A percentile compares a stretch with the other conserved stretches of the same genome.
Evolutionary conservation across 2,329 filamentous ascomycete genomes (phyloP).

Genomic region (Colletotrichum costaricense): DNA sequence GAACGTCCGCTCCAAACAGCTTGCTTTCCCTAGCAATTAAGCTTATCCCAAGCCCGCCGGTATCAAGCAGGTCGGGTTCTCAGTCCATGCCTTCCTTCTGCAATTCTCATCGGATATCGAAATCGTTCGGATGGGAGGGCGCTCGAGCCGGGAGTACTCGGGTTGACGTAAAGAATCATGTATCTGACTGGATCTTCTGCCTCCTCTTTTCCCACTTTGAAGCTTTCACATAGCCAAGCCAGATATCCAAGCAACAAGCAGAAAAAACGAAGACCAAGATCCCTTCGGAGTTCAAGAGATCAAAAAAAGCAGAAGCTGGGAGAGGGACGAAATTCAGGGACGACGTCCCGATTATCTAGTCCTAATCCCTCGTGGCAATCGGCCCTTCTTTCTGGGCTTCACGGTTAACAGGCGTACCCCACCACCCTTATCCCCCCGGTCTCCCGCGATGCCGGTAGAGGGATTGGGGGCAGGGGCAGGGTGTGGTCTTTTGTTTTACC

Average conservation of each 20-base stretch:
- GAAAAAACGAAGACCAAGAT: background rate
- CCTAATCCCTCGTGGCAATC: slow-evolving; percentile 25
- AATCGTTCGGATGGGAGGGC: background rate
- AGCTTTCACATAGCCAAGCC: too few relatives aligned
- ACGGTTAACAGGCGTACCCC: slow-evolving; percentile 11
- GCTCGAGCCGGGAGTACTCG: background rate
- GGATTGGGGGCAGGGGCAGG: background rate
- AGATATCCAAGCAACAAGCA: background rate
- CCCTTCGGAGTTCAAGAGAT: background rate
- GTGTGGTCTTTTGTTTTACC: background rate
- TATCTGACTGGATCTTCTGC: background rate
- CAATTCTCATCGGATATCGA: background rate
- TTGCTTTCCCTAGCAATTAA: too few relatives aligned
- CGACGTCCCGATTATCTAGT: slow-evolving; percentile 34
- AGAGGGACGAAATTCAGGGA: background rate
- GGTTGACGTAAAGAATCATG: background rate
- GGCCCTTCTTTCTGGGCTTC: slow-evolving; percentile 35
- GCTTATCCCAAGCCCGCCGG: background rate
- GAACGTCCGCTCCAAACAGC: too few relatives aligned
- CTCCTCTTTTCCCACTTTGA: too few relatives aligned
- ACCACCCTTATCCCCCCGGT: background rate
- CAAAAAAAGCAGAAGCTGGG: background rate
- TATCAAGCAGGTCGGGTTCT: too few relatives aligned
- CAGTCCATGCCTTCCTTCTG: background rate
- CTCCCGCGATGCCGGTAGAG: slow-evolving; percentile 28